Base-by-base conservation (phyloP, 2,329 filamentous ascomycete species). In the Aspergillus tubingensis region DNA sequence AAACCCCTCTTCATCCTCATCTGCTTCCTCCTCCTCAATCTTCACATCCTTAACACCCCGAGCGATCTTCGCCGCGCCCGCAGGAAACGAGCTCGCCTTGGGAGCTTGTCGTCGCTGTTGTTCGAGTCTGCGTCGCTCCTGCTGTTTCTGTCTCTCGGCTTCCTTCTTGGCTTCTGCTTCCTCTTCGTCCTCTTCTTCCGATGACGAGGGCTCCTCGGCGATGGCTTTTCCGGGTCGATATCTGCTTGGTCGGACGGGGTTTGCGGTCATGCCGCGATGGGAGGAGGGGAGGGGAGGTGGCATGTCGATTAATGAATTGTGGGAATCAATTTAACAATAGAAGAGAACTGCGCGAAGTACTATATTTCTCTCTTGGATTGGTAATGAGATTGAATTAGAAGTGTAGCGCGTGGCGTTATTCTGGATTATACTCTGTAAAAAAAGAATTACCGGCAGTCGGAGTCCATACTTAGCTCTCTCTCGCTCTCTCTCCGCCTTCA, bases 161-260 rank as follows among this genome's bases (percentile, higher is more conserved):
- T 90, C 85, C 53, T 79, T 36, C 11, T 36, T 36, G 10, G 32
- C 73, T 54, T 83, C 80, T 19, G 83, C 74, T 51, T 84, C 80
- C 8, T 80, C 79, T 23, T 83, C 82, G 1, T 83, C 80, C 47
- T 85, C 82, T 38, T 81, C 82, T 57, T 82, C 80, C 3, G 79
- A 79, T 3, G 79, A 81, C 7, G 78, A 80, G 3, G 72, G 71
- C 57, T 81, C 79, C 58, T 83, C 81, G 13, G 77, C 76, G 39
- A 81, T 69, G 54, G 88, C 82, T 76, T 97, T 98, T 66, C 95
- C 94, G 15, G 94, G 89, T 60, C 92, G 88, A 71, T 97, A 90
- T 59, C 95, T 90, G 67, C 88, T 86, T 23, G 92, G 91, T 74
- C 88, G 88, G 60, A 89, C 79, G 3, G 91, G 92, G 72, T 97